A percentile compares a stretch with the other conserved stretches of the same genome.
phyloP scores from a whole-genome alignment of 257 asterid species.

The Anisodus tanguticus region DNA sequence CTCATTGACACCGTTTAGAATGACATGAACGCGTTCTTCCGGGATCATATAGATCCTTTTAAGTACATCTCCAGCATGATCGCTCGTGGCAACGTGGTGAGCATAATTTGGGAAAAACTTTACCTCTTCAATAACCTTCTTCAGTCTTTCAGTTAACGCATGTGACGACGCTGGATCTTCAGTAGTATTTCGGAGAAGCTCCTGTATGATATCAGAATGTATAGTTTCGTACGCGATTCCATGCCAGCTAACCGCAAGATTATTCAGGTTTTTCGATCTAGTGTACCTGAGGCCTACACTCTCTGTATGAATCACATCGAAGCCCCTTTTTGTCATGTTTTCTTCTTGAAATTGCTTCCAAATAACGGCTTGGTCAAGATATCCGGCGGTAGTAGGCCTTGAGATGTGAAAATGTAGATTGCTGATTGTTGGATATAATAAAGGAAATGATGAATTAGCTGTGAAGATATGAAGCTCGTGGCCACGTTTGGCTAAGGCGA shows the following conservation, averaged over 20 bases:
- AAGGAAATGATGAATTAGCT: conserved; percentile 32
- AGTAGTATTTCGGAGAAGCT: conserved; percentile 49
- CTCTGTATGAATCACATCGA: conserved; percentile 73
- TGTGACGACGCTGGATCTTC: conserved; percentile 32
- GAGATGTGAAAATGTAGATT: conserved; percentile 62
- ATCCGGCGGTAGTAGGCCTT: conserved; percentile 63
- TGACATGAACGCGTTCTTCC: conserved; percentile 67
- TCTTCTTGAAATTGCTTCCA: conserved; percentile 64
- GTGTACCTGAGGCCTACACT: conserved; percentile 79
- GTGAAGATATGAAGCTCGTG: conserved; percentile 77
- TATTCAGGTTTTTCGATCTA: conserved; percentile 51
- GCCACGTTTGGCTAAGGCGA: conserved; percentile 54
- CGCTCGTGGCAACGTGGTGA: conserved; percentile 81
- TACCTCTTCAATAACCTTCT: conserved; percentile 69
- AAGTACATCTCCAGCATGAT: conserved; percentile 74
- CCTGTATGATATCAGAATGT: conserved; percentile 69
- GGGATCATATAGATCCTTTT: conserved; percentile 76
- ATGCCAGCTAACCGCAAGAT: conserved; percentile 81
- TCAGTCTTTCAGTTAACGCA: conserved; percentile 44
- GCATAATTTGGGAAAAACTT: conserved; percentile 63
- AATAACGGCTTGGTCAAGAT: conserved; percentile 62
- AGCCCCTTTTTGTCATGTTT: conserved; percentile 50
- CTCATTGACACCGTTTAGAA: conserved; percentile 39
- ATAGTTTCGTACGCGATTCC: conserved; percentile 67
- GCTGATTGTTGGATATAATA: not conserved